phyloP scores from a whole-genome alignment of 2,329 filamentous ascomycete genomes.

The Fusarium heterosporum region DNA sequence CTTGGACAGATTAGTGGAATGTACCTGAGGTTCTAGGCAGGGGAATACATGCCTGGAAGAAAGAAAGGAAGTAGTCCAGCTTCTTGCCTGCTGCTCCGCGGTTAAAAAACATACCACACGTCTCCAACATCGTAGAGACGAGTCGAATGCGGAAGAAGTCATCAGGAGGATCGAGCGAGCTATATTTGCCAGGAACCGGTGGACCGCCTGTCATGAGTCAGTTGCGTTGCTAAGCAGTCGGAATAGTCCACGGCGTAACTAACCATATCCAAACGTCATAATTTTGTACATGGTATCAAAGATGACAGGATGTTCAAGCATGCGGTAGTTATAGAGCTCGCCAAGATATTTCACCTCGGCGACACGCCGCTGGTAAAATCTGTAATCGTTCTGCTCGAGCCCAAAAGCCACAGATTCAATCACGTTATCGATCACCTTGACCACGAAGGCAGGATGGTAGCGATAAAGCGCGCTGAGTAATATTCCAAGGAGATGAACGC shows the following conservation, averaged over 20 bases:
- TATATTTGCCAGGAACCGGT: slow-evolving; percentile 81
- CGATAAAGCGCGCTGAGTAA: slow-evolving; percentile 88
- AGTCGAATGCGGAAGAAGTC: slow-evolving; percentile 97
- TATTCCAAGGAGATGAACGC: slow-evolving; percentile 92
- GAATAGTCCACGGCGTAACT: slow-evolving; percentile 37
- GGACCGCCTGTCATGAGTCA: slow-evolving; percentile 70
- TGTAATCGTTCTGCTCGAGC: slow-evolving; percentile 95
- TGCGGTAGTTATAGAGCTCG: slow-evolving; percentile 96
- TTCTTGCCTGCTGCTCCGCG: slow-evolving; percentile 95
- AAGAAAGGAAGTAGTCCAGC: slow-evolving; percentile 95
- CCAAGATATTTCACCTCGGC: slow-evolving; percentile 97
- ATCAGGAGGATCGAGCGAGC: slow-evolving; percentile 85
- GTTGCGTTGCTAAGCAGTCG: neutral
- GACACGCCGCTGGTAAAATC: slow-evolving; percentile 93
- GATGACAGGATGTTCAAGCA: slow-evolving; percentile 94
- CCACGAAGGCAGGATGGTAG: slow-evolving; percentile 91
- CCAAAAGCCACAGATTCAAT: slow-evolving; percentile 89
- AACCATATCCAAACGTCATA: slow-evolving; percentile 88
- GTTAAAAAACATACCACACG: slow-evolving; percentile 95
- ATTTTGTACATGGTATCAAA: slow-evolving; percentile 97
- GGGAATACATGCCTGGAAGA: slow-evolving; percentile 76
- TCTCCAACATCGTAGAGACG: slow-evolving; percentile 89
- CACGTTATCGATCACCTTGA: slow-evolving; percentile 90
- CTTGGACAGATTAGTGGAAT: slow-evolving; percentile 53
- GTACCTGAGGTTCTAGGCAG: neutral